Evolutionary conservation across 2,329 filamentous ascomycete species (phyloP).

Genomic region (Trichophaea hybrida): DNA sequence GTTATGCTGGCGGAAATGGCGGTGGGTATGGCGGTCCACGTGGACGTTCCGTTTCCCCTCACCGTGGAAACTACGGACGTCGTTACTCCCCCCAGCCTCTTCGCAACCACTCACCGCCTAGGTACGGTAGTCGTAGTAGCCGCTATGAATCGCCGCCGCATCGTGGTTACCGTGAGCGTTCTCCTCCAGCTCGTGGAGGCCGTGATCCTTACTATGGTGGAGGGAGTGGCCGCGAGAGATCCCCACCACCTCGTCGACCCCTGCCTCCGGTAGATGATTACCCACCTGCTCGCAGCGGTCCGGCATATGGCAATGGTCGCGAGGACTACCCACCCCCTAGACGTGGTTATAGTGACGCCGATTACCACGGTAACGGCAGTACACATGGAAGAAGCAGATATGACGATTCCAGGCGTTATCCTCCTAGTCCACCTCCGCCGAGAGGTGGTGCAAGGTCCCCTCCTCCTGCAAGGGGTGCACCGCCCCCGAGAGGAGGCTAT

Average conservation of each 20-base stretch:
- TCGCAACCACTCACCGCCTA: not conserved
- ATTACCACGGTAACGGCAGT: slow-evolving; percentile 6
- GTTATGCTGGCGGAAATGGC: slow-evolving; percentile 17
- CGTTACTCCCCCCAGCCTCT: slow-evolving; percentile 2
- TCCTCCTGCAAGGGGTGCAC: slow-evolving; percentile 19
- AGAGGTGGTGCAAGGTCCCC: slow-evolving; percentile 3
- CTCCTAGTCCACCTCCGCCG: slow-evolving; percentile 2
- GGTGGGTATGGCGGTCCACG: slow-evolving; percentile 16
- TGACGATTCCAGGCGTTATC: slow-evolving; percentile 15
- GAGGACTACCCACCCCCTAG: slow-evolving; percentile 23
- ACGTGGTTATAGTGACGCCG: slow-evolving; percentile 25
- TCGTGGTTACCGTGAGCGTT: slow-evolving; percentile 23
- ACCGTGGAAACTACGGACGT: slow-evolving; percentile 10
- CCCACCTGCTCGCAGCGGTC: slow-evolving; percentile 15
- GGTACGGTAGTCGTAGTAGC: slow-evolving; percentile 13
- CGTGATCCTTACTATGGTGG: slow-evolving; percentile 22
- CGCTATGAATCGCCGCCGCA: slow-evolving; percentile 22
- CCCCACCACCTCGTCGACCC: slow-evolving; percentile 16
- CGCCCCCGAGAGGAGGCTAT: slow-evolving; percentile 23
- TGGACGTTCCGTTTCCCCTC: slow-evolving; percentile 22
- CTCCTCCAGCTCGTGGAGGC: slow-evolving; percentile 18
- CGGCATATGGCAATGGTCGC: slow-evolving; percentile 22
- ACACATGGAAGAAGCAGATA: slow-evolving; percentile 14
- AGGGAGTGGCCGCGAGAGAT: slow-evolving; percentile 25
- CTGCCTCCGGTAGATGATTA: slow-evolving; percentile 20